These are phyloP conservation scores for Hura crepitans DNA, from an alignment of 441 rosid genomes.

Conservation along the genomic window DNA sequence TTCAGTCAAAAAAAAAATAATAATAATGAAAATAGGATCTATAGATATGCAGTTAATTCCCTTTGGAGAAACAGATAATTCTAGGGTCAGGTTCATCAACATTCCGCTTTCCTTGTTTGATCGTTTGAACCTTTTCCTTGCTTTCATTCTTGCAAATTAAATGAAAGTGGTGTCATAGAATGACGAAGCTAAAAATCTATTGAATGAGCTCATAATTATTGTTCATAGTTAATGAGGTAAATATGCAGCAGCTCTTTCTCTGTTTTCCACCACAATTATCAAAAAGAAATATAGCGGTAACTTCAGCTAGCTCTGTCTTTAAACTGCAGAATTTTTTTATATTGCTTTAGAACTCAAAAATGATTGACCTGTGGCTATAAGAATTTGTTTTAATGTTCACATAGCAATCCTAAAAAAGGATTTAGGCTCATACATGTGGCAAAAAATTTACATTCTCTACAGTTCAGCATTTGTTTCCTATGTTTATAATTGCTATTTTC, in stretches of 20 bases:
- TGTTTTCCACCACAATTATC: not conserved
- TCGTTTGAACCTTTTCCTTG: not conserved
- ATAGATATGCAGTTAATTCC: not conserved
- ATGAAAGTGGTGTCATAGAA: not conserved
- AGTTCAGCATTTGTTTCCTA: too few relatives aligned
- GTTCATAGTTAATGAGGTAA: not conserved
- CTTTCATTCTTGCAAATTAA: not conserved
- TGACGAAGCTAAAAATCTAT: not conserved
- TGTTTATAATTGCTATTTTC: not conserved
- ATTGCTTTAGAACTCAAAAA: not conserved
- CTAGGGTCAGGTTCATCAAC: not conserved
- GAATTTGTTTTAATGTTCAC: not conserved
- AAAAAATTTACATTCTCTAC: not conserved
- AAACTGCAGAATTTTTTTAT: not conserved
- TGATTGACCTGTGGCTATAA: not conserved
- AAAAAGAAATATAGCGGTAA: not conserved
- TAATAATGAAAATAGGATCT: too few relatives aligned
- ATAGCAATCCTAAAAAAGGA: too few relatives aligned
- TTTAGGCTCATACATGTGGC: not conserved
- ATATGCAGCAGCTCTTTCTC: conserved; percentile 4
- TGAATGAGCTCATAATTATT: not conserved
- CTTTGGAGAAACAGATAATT: not conserved
- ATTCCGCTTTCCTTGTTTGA: not conserved
- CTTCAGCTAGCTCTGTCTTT: not conserved
- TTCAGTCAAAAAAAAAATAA: not conserved